Base-by-base conservation (phyloP, 2,329 filamentous ascomycete species). In the Aspergillus ruber region DNA sequence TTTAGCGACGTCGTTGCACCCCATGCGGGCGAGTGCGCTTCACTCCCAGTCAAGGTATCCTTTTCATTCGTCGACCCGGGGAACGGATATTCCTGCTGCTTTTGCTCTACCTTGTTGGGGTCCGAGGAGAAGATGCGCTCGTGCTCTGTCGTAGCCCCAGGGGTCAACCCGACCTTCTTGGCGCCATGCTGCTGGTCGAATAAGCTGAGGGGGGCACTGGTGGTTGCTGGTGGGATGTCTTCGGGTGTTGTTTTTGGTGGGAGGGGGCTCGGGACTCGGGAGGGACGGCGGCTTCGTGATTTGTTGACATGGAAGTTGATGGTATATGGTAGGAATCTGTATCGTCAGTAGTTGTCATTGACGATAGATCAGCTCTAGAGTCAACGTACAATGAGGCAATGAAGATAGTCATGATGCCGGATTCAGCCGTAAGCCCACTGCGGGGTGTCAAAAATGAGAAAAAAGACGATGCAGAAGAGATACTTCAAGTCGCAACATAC, bases 301-400 rank as follows among this genome's bases (percentile, higher is more conserved):
- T 62, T 59, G 41, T 68, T 80, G 48, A 87, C 76, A 57, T 84
- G 84, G 68, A 97, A 97, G 68, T 95, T 84, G 61, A 95, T 78
- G 36, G 91, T 97, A 67, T 95, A 90, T 29, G 91, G 91, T 32
- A 96, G 80, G 65, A 95, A 95, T 48, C 90, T 95, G 17, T 13
- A 35, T 25, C 5, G 20, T 33, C n/a, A 35, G 13, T 21, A 17
- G 17, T 13, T 33, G 25, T 29, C 12, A 27, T 13, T 2, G 17
- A 13, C 15, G 12, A 43, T 6, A 27, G 5, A 25, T 10, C 6
- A 21, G 9, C 18, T 17, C 3, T 17, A 43, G 32, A 20, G 29
- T 2, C 15, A 13, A 38, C 46, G 73, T 73, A 82, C 77, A 83
- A 70, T 27, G 79, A 80, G 47, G 75, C 78, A 44, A 82, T 75